Evolutionary conservation across 2,329 filamentous ascomycete species (phyloP), one percentile per base, ranked within the genome.

Genomic region (Teratosphaeria destructans): DNA sequence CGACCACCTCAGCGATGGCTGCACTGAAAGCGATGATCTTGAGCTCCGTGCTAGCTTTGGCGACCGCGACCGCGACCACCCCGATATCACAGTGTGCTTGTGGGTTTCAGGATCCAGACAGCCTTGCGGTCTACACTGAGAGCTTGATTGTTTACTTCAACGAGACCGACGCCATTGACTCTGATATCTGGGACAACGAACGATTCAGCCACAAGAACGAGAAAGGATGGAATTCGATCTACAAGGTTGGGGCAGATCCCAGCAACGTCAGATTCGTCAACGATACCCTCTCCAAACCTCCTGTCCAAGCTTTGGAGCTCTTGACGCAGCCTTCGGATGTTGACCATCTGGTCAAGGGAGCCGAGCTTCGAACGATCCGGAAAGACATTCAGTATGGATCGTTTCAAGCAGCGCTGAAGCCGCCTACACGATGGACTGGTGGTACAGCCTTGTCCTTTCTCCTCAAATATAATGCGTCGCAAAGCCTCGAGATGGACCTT

Each of bases 61-160:
- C 52, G 10, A 34, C 57, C 26, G 47, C 52, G 5, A 43, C 37
- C 10, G 49, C 52, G 5, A 43, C 37, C 37, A 55, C 52, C 10
- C 27, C n/a, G 12, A 12, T 26, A 27, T 57, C 56, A 11, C 60
- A 70, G 60, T 79, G 77, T 60, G 67, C 69, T 35, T 79, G 77
- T 61, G 77, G 77, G 12, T 79, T 74, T 60, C 73, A 72, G 61
- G 76, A 79, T 62, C 52, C 60, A 1, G 58, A 62, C 4, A 72
- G 73, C 3, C 63, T 69, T 5, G 61, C 71, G 10, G 58, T 77
- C 23, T 78, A 73, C 58, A 79, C 77, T 1, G 76, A 79, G 47
- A 73, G 73, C n/a, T 68, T 76, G n/a, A 74, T 79, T 43, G 69
- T 76, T 6, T 79, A 78, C 64, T 79, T 79, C 71, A 79, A 79